A percentile compares a stretch with the other conserved stretches of the same genome.
phyloP scores from a whole-genome alignment of 129 eudicot species.

The Flaveria linearis region DNA sequence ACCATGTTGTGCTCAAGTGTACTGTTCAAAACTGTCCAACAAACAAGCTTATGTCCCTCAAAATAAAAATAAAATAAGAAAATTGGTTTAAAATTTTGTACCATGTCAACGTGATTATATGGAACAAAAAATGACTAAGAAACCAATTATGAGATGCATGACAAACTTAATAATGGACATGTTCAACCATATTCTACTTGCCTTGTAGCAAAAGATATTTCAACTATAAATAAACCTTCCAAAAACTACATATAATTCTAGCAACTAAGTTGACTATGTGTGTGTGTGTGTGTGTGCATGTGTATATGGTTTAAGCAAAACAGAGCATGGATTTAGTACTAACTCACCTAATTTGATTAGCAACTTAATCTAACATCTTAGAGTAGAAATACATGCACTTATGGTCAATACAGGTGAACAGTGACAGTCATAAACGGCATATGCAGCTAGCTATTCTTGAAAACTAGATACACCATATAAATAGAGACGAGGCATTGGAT shows the following conservation, averaged over 20 bases:
- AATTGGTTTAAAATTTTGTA: neutral
- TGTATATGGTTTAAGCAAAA: neutral
- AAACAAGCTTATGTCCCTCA: neutral
- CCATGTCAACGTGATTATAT: neutral
- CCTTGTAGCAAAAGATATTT: neutral
- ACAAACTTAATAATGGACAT: neutral
- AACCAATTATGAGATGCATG: neutral
- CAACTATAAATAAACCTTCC: neutral
- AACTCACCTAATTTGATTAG: neutral
- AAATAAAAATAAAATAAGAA: neutral
- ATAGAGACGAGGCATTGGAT: neutral
- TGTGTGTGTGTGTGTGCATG: neutral
- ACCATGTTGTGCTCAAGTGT: neutral
- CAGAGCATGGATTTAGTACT: neutral
- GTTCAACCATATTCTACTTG: neutral
- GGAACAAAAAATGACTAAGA: neutral
- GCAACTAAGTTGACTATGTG: neutral
- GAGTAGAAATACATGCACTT: neutral
- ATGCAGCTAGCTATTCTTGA: neutral
- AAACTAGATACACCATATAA: neutral
- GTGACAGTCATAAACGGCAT: neutral
- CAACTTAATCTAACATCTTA: neutral
- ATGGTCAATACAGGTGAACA: neutral
- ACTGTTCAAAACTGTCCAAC: neutral
- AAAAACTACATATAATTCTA: neutral